A percentile compares a stretch with the other conserved stretches of the same genome.
Conservation (phyloP, 2,329 filamentous ascomycete genomes). For the Plectosphaerella plurivora region DNA sequence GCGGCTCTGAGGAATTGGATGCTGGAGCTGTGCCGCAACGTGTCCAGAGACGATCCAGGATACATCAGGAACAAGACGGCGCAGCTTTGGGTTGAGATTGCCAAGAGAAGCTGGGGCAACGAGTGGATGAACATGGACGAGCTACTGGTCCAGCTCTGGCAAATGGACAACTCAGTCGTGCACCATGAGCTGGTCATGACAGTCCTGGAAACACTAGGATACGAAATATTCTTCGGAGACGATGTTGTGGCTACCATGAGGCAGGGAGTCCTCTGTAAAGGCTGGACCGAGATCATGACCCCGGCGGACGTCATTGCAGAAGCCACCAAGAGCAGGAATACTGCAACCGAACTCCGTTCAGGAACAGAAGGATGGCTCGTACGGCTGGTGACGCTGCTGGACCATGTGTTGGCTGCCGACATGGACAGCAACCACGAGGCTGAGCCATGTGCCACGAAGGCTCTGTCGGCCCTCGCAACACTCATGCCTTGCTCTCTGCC, state of each 20-base stretch:
- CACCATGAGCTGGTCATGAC: slow-evolving; percentile 84
- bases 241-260: slow-evolving; percentile 81
- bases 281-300: slow-evolving; percentile 91
- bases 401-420: slow-evolving; percentile 65
- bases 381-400: slow-evolving; percentile 70
- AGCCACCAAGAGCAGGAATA: slow-evolving; percentile 68
- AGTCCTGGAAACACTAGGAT: slow-evolving; percentile 85
- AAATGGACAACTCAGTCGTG: slow-evolving; percentile 54
- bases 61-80: slow-evolving; percentile 93
- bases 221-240: slow-evolving; percentile 89
- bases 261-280: slow-evolving; percentile 79
- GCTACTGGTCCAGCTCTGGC: slow-evolving; percentile 79
- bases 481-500: slow-evolving; percentile 85
- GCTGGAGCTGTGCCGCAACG: slow-evolving; percentile 68
- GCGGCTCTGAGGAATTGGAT: slow-evolving; percentile 70
- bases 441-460: slow-evolving; percentile 68
- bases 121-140: slow-evolving; percentile 96
- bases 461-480: slow-evolving; percentile 71
- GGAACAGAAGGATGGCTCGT: slow-evolving; percentile 84
- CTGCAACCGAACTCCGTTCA: slow-evolving; percentile 64
- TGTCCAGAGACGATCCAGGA: slow-evolving; percentile 67
- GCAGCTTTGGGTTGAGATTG: slow-evolving; percentile 90
- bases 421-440: slow-evolving; percentile 62
- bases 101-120: slow-evolving; percentile 86
- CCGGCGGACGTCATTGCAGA: slow-evolving; percentile 71